These are phyloP conservation scores for Plectranthus barbatus DNA, from an alignment of 257 asterid genomes.

Conservation along the genomic window DNA sequence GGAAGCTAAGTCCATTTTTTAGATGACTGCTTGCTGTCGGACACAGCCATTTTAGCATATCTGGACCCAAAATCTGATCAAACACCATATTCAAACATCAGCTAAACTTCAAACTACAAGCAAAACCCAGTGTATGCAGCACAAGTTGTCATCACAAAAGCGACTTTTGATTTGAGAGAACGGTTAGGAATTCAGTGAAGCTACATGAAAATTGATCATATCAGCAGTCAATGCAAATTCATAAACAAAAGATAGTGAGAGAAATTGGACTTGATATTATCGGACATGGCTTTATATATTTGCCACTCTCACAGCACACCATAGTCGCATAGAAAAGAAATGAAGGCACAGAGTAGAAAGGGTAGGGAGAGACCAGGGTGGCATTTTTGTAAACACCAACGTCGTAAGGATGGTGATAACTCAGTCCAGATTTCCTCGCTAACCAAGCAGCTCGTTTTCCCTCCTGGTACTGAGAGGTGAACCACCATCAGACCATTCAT, in stretches of 20 bases:
- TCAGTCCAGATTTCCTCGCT: constrained; percentile 82
- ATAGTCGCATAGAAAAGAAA: background rate
- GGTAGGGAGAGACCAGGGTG: constrained; percentile 48
- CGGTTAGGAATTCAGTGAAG: too few relatives aligned
- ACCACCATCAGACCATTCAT: constrained; percentile 14
- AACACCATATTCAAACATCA: background rate
- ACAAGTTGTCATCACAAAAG: background rate
- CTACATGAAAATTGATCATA: background rate
- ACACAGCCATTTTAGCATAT: constrained; percentile 76
- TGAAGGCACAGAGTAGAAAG: constrained; percentile 11
- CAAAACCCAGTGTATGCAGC: background rate
- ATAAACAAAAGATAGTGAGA: background rate
- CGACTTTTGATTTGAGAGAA: too few relatives aligned
- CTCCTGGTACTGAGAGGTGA: constrained; percentile 50
- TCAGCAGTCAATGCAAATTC: background rate
- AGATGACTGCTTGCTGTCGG: constrained; percentile 67
- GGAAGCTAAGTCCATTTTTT: constrained; percentile 79
- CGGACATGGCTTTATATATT: background rate
- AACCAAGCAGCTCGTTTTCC: constrained; percentile 80
- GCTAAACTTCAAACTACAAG: background rate
- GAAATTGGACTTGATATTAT: background rate
- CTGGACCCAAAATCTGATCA: constrained; percentile 74
- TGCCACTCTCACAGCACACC: background rate
- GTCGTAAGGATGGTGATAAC: constrained; percentile 71
- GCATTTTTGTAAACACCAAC: constrained; percentile 63